Percentiles rank a stretch among this genome's conserved stretches.
These are phyloP conservation scores for Heliamphora pulchella DNA, from an alignment of 179 eudicot species.

Conservation along the genomic window DNA sequence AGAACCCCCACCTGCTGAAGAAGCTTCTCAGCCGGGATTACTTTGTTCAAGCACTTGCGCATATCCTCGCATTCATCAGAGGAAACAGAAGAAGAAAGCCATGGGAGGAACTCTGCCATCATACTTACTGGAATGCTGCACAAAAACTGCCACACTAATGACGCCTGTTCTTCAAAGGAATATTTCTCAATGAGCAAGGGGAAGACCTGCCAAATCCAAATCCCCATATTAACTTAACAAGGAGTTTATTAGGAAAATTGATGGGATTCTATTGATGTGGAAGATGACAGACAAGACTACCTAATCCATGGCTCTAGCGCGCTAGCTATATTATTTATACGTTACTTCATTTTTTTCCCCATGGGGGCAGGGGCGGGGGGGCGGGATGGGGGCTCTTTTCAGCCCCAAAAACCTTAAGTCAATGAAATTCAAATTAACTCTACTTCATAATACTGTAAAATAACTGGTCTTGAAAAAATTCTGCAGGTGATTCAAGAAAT, in stretches of 20 bases:
- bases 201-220: constrained; percentile 50
- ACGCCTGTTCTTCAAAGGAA: constrained; percentile 89
- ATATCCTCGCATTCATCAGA: constrained; percentile 72
- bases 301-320: background rate
- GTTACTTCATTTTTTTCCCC: no score
- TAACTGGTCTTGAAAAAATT: no score
- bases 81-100: constrained; percentile 83
- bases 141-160: constrained; percentile 82
- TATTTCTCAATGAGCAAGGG: constrained; percentile 84
- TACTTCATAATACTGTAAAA: no score
- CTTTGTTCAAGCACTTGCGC: constrained; percentile 67
- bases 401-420: no score
- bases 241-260: background rate
- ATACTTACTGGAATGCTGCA: constrained; percentile 93
- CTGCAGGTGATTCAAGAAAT: no score
- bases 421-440: no score
- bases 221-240: background rate
- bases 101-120: constrained; percentile 94
- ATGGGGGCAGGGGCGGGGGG: no score
- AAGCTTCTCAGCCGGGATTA: constrained; percentile 74
- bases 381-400: no score
- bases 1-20: constrained; percentile 64
- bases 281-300: background rate
- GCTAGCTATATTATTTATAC: no score
- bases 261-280: background rate